Base-by-base conservation (phyloP, 1,139 yeast genomes). In the Hansenula sp. region DNA sequence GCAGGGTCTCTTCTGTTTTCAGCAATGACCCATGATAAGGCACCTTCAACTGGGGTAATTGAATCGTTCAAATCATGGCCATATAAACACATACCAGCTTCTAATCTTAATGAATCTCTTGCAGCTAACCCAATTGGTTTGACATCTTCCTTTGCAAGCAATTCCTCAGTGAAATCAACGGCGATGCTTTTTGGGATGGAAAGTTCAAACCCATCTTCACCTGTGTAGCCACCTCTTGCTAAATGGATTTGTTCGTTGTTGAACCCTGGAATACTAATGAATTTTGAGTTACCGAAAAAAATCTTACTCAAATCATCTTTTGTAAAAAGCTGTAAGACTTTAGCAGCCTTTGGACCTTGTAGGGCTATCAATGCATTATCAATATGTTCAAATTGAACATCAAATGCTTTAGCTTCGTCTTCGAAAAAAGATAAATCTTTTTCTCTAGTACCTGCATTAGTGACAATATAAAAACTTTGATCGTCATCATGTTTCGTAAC, bases 41-140 rank as follows among this genome's bases (percentile, higher is more conserved):
- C 81, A 0, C 95, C 95, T 58, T 90, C 95, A 8, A 91, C 79
- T 15, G 99, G 99, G 1, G 96, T 84, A 36, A 77, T 81, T n/a
- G 70, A 67, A 57, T 89, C 96, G 49, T 75, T 77, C 57, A 93
- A 74, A 65, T 93, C 99, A 62, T 90, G 87, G 5, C 99, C 99
- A 58, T 93, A 93, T 46, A 93, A 76, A 67, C 99, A 93, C 97
- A 93, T 88, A 36, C 99, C 99, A 3, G 99, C 99, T 70, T 93
- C 99, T 47, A 93, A 71, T 61, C 99, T 79, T 54, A 93, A 74
- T 9, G 97, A 88, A 63, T 93, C 99, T 65, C 99, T 81, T 2
- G 99, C 98, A 27, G 98, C 99, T 46, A 93, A 79, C 9, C 99
- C 99, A 57, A 90, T 86, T 38, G 96, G 96, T 62, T 78, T 80